phyloP scores from a whole-genome alignment of 768 basidiomycete genomes.

The Rhodosporidiobolus sp. region DNA sequence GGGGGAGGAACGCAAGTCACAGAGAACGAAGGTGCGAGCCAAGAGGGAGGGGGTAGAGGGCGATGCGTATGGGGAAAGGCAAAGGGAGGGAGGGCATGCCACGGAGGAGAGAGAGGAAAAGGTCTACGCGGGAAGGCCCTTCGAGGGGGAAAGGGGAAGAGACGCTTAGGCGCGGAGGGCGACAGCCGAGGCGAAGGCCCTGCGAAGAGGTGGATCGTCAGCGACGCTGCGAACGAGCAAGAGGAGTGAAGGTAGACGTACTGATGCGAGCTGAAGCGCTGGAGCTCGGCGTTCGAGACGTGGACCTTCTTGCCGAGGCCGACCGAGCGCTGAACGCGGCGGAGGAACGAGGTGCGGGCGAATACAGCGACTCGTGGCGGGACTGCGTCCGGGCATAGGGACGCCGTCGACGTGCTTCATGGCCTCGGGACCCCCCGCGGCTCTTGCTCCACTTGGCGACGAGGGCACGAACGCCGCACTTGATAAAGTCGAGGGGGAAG shows the following conservation, averaged over 20 bases:
- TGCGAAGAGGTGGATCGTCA: no score
- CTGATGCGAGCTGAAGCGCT: constrained; percentile 82
- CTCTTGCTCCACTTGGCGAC: constrained; percentile 72
- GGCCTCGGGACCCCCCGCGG: constrained; percentile 49
- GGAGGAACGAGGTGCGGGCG: constrained; percentile 89
- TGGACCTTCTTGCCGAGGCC: constrained; percentile 64
- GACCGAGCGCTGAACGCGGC: constrained; percentile 79
- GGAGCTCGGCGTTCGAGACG: constrained; percentile 60
- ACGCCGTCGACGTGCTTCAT: constrained; percentile 57
- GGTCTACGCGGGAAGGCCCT: no score
- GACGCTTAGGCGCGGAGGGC: constrained; percentile 45
- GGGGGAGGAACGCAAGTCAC: not conserved
- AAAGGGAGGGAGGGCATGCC: no score
- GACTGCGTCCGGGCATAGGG: constrained; percentile 81
- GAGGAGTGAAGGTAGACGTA: no score
- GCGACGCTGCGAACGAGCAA: no score
- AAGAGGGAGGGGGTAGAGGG: no score
- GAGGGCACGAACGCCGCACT: constrained; percentile 77
- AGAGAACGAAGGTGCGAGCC: constrained; percentile 47
- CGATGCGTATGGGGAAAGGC: no score
- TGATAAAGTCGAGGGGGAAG: constrained; percentile 83
- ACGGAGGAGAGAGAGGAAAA: no score
- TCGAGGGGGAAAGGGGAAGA: no score
- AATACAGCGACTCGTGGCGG: constrained; percentile 84
- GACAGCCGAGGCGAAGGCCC: constrained; percentile 69